Percentiles rank a stretch among this genome's conserved stretches.
Evolutionary conservation across 2,329 filamentous ascomycete genomes (phyloP).

Genomic region (Paraphaeosphaeria sporulosa): DNA sequence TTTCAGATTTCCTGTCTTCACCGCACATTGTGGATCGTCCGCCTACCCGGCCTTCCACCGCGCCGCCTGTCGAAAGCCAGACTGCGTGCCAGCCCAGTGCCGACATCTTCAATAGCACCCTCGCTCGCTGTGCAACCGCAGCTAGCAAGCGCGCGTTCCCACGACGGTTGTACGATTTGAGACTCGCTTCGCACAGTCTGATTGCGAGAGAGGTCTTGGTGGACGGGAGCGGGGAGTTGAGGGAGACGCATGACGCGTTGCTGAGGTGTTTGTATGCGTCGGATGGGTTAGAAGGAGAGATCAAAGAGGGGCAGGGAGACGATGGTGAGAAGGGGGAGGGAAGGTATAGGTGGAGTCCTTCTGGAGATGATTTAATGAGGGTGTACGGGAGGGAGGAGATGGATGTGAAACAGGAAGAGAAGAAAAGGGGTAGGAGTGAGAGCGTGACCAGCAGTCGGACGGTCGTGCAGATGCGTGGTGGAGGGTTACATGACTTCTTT

Average conservation of each 20-base stretch:
- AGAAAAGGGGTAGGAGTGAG: not conserved
- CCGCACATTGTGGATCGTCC: no score
- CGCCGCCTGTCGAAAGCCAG: not conserved
- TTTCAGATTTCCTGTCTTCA: not conserved
- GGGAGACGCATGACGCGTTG: conserved; percentile 1
- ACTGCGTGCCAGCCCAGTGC: not conserved
- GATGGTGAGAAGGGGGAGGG: not conserved
- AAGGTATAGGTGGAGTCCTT: not conserved
- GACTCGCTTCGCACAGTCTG: not conserved
- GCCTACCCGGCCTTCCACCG: not conserved
- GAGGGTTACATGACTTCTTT: conserved; percentile 1
- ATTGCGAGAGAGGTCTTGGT: not conserved
- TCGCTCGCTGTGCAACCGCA: not conserved
- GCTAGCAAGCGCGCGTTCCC: not conserved
- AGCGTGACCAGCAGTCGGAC: not conserved
- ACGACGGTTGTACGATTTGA: not conserved
- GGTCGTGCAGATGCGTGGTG: conserved; percentile 2
- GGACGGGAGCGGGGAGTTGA: not conserved
- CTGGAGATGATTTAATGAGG: not conserved
- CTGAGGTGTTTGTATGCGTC: conserved; percentile 2
- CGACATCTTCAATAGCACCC: not conserved
- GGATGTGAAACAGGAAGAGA: not conserved
- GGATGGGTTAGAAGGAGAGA: not conserved
- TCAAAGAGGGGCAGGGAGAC: not conserved
- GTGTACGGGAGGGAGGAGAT: not conserved